Evolutionary conservation across 2,329 filamentous ascomycete genomes (phyloP).

Genomic region (Sporothrix luriei): DNA sequence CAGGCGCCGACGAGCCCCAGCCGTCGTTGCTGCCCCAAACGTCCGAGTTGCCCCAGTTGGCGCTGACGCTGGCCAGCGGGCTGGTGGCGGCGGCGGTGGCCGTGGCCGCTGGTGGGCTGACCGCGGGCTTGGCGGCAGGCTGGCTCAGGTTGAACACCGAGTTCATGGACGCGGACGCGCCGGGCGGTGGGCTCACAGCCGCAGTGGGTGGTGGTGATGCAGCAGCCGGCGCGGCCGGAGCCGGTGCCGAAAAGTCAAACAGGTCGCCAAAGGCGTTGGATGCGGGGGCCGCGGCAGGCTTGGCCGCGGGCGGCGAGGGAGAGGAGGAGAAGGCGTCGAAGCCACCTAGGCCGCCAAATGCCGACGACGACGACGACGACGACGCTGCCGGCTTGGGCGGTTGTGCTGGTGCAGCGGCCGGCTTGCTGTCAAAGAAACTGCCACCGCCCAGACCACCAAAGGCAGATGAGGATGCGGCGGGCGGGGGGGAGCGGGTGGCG

Average conservation of each 20-base stretch:
- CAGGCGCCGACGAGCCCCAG: conserved; percentile 70
- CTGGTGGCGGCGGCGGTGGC: conserved; percentile 46
- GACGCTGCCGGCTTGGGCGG: conserved; percentile 29
- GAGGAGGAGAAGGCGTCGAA: conserved; percentile 34
- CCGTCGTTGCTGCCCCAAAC: conserved; percentile 80
- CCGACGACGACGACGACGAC: conserved; percentile 32
- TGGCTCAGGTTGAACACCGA: conserved; percentile 82
- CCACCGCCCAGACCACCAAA: conserved; percentile 67
- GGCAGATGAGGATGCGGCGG: conserved; percentile 44
- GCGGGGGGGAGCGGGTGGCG: conserved; percentile 39
- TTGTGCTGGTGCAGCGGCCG: conserved; percentile 48
- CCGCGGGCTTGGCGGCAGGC: conserved; percentile 44
- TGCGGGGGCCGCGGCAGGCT: conserved; percentile 45
- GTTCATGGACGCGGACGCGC: conserved; percentile 45
- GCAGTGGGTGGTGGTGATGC: conserved; percentile 46
- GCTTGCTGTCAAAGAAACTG: conserved; percentile 78
- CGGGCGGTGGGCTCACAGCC: conserved; percentile 46
- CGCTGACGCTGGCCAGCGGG: conserved; percentile 45
- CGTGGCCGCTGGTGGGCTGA: conserved; percentile 48
- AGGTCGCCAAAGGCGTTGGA: conserved; percentile 73
- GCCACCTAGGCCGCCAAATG: conserved; percentile 64
- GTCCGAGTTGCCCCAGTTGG: conserved; percentile 58
- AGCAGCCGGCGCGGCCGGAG: conserved; percentile 51
- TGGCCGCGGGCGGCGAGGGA: conserved; percentile 43
- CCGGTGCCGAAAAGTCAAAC: conserved; percentile 70